Percentiles rank a stretch among this genome's conserved stretches.
Evolutionary conservation across 805 yeast genomes (phyloP).

Genomic region (Citeromyces nyonsensis): DNA sequence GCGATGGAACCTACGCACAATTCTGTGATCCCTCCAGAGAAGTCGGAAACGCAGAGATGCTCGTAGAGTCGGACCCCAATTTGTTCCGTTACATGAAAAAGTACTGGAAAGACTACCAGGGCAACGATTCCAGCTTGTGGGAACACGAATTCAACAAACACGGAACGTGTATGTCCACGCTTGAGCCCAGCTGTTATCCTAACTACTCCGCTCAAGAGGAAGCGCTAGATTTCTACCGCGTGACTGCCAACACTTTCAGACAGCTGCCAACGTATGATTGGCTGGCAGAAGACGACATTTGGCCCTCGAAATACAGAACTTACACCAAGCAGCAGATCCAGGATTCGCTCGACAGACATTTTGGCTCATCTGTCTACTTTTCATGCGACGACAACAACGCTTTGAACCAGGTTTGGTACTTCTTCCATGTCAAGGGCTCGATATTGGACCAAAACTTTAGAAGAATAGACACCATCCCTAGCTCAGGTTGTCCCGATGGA

Average conservation of each 20-base stretch:
- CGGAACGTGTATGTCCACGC: constrained; percentile 80
- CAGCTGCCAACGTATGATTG: constrained; percentile 53
- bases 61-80: constrained; percentile 30
- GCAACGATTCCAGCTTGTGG: constrained; percentile 64
- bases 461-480: constrained; percentile 41
- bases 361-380: constrained; percentile 42
- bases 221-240: constrained; percentile 58
- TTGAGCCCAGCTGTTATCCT: constrained; percentile 55
- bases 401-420: constrained; percentile 66
- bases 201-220: constrained; percentile 16
- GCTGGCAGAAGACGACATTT: constrained; percentile 49
- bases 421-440: constrained; percentile 61
- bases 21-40: constrained; percentile 54
- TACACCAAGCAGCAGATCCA: constrained; percentile 43
- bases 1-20: constrained; percentile 71
- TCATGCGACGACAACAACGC: constrained; percentile 39
- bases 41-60: constrained; percentile 32
- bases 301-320: constrained; percentile 41
- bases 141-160: constrained; percentile 88
- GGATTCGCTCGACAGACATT: constrained; percentile 30
- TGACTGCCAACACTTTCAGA: constrained; percentile 40
- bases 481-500: constrained; percentile 47
- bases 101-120: constrained; percentile 64
- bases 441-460: constrained; percentile 47
- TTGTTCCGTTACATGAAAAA: constrained; percentile 2